phyloP scores from a whole-genome alignment of 345 rosid genomes.

The Heritiera littoralis region DNA sequence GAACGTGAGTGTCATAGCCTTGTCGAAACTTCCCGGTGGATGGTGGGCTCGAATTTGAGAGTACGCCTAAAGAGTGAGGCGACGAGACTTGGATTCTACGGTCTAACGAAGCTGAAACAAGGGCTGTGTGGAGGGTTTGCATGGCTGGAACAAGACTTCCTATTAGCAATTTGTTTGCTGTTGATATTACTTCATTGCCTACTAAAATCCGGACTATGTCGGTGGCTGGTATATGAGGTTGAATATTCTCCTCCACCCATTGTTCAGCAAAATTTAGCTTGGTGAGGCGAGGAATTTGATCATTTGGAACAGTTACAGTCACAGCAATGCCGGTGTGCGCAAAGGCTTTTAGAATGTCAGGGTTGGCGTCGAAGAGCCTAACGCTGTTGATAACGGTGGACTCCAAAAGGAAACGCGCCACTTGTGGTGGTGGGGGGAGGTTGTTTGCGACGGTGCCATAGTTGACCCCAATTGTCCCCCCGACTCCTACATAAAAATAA shows the following conservation, averaged over 20 bases:
- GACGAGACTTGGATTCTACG: slow-evolving; percentile 68
- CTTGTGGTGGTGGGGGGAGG: slow-evolving; percentile 74
- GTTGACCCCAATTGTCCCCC: slow-evolving; percentile 65
- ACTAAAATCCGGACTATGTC: slow-evolving; percentile 68
- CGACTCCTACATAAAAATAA: slow-evolving; percentile 34
- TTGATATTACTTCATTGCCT: slow-evolving; percentile 79
- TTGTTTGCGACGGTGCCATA: slow-evolving; percentile 75
- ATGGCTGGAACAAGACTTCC: slow-evolving; percentile 66
- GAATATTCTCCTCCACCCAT: slow-evolving; percentile 61
- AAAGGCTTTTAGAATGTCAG: slow-evolving; percentile 59
- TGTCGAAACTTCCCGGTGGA: slow-evolving; percentile 61
- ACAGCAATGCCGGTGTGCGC: slow-evolving; percentile 62
- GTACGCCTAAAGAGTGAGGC: slow-evolving; percentile 75
- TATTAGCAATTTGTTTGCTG: slow-evolving; percentile 46
- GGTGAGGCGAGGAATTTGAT: slow-evolving; percentile 66
- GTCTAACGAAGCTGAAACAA: slow-evolving; percentile 57
- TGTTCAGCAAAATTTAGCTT: slow-evolving; percentile 51
- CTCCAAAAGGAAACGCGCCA: slow-evolving; percentile 63
- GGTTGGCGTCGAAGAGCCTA: slow-evolving; percentile 65
- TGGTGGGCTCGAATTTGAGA: slow-evolving; percentile 69
- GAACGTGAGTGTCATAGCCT: slow-evolving; percentile 63
- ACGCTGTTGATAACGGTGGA: slow-evolving; percentile 70
- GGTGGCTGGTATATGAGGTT: slow-evolving; percentile 61
- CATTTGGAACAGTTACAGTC: slow-evolving; percentile 66
- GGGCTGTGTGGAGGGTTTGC: slow-evolving; percentile 71